Conservation (phyloP, 805 yeast genomes). For the Cyberlindnera samutprakarnensis region DNA sequence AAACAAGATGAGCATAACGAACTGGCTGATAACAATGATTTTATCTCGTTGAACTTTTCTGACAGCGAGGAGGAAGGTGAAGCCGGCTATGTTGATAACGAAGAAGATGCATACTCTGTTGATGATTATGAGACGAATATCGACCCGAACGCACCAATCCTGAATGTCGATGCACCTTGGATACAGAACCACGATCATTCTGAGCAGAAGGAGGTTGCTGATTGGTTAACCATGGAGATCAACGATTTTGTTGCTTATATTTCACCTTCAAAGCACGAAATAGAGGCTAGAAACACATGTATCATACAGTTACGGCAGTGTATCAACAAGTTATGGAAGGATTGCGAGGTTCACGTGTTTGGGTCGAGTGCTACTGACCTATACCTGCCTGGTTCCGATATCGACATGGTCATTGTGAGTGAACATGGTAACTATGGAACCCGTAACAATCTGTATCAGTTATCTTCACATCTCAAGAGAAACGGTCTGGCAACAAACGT, state of each 20-base stretch:
- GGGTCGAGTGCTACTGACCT: slow-evolving; percentile 94
- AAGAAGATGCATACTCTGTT: slow-evolving; percentile 22
- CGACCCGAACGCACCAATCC: slow-evolving; percentile 6
- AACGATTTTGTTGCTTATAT: slow-evolving; percentile 78
- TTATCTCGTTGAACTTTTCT: slow-evolving; percentile 29
- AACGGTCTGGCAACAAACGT: slow-evolving; percentile 59
- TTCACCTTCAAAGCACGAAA: slow-evolving; percentile 76
- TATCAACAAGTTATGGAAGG: slow-evolving; percentile 60
- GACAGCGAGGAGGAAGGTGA: slow-evolving; percentile 13
- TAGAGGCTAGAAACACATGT: slow-evolving; percentile 55
- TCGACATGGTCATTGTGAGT: slow-evolving; percentile 84
- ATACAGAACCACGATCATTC: slow-evolving; percentile 71
- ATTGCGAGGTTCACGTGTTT: slow-evolving; percentile 74
- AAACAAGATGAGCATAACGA: slow-evolving; percentile 15
- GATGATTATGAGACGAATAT: slow-evolving; percentile 19
- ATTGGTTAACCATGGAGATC: slow-evolving; percentile 83
- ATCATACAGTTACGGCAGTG: slow-evolving; percentile 51
- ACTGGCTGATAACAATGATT: slow-evolving; percentile 32
- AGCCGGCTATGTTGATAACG: slow-evolving; percentile 13
- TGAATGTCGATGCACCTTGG: slow-evolving; percentile 54
- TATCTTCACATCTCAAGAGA: slow-evolving; percentile 62
- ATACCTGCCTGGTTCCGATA: slow-evolving; percentile 91
- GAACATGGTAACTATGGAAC: slow-evolving; percentile 48
- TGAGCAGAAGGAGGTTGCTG: slow-evolving; percentile 67
- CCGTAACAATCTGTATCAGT: slow-evolving; percentile 59